Base-by-base conservation (phyloP, 345 rosid genomes). In the Xanthoceras sorbifolium region DNA sequence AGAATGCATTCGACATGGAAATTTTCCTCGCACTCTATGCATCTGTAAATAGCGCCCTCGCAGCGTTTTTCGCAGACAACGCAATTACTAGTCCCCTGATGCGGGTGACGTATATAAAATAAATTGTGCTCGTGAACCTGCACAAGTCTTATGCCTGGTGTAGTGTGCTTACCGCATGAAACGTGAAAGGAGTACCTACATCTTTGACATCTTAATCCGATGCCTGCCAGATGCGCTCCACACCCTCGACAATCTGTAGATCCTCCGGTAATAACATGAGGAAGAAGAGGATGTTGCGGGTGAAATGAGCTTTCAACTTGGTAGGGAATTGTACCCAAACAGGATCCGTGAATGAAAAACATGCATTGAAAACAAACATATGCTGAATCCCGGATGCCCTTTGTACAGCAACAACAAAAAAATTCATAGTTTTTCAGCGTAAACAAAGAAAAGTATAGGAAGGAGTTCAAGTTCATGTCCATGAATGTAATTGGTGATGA, bases 391-490 rank as follows among this genome's bases (percentile, higher is more conserved):
- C n/a, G 5, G 25, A 64, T 64, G 25, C 1, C 36, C 68, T 32
- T 32, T 36, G 11, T 1, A 42, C 68, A 64, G 22, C 68, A 64
- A 64, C 66, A 69, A 71, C 82, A 74, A n/a, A n/a, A n/a, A n/a
- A n/a, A n/a, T n/a, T n/a, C n/a, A n/a, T n/a, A n/a, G n/a, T n/a
- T n/a, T n/a, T n/a, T n/a, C n/a, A n/a, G n/a, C n/a, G n/a, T n/a
- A n/a, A n/a, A n/a, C n/a, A n/a, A n/a, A 48, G 54, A 18, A 3
- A 48, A 48, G 14, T 48, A 48, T 15, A n/a, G n/a, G n/a, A n/a
- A 7, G 14, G 10, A 48, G 18, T 48, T 48, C 17, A 3, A 48
- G 54, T 48, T 11, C 14, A 48, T 48, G 54, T 15, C 0, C 17
- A 15, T 48, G 54, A n/a, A n/a, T n/a, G 54, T 48, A 12, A 10